Evolutionary conservation across 2,329 filamentous ascomycete species (phyloP).

Genomic region (Cladophialophora carrionii): DNA sequence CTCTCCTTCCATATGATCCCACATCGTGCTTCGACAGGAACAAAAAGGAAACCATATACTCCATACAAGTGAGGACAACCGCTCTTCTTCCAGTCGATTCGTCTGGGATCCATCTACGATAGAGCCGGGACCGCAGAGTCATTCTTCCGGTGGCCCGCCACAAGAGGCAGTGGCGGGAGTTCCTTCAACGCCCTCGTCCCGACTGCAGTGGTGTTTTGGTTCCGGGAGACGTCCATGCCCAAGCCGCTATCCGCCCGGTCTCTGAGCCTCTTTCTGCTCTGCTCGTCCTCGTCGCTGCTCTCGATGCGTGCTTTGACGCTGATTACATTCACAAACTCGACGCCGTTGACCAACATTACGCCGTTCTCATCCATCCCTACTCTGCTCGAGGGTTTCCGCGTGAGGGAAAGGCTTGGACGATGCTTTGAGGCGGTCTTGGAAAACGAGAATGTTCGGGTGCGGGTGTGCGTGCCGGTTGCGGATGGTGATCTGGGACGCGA

Average conservation of each 20-base stretch:
- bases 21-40: background rate
- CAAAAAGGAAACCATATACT: background rate
- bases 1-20: background rate
- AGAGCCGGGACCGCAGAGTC: background rate
- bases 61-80: background rate
- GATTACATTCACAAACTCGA: slow-evolving; percentile 34
- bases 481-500: background rate
- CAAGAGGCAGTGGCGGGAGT: background rate
- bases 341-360: slow-evolving; percentile 30
- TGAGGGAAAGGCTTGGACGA: slow-evolving; percentile 6
- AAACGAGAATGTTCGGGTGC: slow-evolving; percentile 19
- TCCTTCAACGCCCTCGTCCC: background rate
- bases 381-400: background rate
- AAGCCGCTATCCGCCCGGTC: slow-evolving; percentile 14
- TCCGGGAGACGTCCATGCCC: slow-evolving; percentile 7
- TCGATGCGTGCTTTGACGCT: slow-evolving; percentile 29
- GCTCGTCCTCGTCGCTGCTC: background rate
- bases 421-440: slow-evolving; percentile 10
- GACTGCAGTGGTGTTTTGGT: background rate
- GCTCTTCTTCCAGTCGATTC: background rate
- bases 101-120: background rate
- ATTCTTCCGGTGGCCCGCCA: background rate
- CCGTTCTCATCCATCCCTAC: slow-evolving; percentile 26
- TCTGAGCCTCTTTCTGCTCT: slow-evolving; percentile 4
- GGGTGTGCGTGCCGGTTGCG: slow-evolving; percentile 2